These are phyloP conservation scores for Flaveria linearis DNA, from an alignment of 129 eudicot species.

Conservation along the genomic window DNA sequence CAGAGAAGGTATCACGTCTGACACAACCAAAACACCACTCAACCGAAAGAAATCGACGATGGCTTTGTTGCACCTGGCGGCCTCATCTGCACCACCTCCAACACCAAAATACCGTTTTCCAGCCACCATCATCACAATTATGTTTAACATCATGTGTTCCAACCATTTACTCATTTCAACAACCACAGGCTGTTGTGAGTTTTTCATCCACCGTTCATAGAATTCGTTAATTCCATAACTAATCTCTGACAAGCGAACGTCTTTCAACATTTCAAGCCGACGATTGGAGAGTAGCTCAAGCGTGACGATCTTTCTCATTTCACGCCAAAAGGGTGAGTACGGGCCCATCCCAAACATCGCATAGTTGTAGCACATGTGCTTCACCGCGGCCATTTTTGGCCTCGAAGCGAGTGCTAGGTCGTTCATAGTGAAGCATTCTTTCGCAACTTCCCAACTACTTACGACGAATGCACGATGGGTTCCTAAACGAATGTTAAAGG, in stretches of 20 bases:
- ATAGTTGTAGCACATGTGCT: constrained; percentile 33
- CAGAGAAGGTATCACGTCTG: constrained; percentile 32
- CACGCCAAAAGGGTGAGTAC: constrained; percentile 36
- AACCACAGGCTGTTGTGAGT: neutral
- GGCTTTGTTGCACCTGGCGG: constrained; percentile 18
- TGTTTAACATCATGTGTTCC: constrained; percentile 22
- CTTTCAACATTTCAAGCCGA: constrained; percentile 23
- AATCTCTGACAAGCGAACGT: constrained; percentile 21
- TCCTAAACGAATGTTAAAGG: constrained; percentile 29
- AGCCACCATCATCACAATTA: constrained; percentile 22
- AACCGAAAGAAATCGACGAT: constrained; percentile 24
- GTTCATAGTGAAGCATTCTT: neutral
- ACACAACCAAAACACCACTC: constrained; percentile 26
- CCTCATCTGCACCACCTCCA: constrained; percentile 21
- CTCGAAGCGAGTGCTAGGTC: constrained; percentile 27
- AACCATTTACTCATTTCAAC: constrained; percentile 10
- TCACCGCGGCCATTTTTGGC: constrained; percentile 21
- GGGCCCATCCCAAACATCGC: constrained; percentile 33
- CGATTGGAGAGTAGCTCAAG: constrained; percentile 35
- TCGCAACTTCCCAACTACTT: constrained; percentile 29
- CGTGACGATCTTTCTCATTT: constrained; percentile 30
- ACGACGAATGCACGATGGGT: constrained; percentile 22
- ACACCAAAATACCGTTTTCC: constrained; percentile 32
- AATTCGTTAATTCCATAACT: constrained; percentile 10
- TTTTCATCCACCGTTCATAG: constrained; percentile 12